These are phyloP conservation scores for Sporobolomyces phaffii DNA, from an alignment of 768 basidiomycete genomes.

Conservation along the genomic window DNA sequence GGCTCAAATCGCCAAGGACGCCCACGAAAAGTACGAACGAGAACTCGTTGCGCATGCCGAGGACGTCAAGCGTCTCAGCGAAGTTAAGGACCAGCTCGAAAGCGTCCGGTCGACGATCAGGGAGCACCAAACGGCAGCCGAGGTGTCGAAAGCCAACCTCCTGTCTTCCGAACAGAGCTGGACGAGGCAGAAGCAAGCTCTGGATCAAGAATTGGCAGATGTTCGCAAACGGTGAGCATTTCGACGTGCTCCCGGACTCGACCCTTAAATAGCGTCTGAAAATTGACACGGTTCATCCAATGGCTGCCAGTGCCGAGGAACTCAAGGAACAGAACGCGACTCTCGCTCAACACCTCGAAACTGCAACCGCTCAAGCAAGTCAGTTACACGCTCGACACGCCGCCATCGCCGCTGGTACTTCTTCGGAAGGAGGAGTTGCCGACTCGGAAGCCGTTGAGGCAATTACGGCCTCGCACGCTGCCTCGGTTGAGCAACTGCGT, in stretches of 20 bases:
- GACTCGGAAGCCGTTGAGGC: conserved; percentile 33
- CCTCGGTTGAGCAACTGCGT: conserved; percentile 50
- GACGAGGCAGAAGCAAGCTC: conserved; percentile 66
- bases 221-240: conserved; percentile 60
- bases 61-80: conserved; percentile 65
- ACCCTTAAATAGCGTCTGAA: no score
- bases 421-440: conserved; percentile 46
- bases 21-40: conserved; percentile 71
- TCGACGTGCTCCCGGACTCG: background rate
- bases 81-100: conserved; percentile 60
- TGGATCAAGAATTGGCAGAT: conserved; percentile 72
- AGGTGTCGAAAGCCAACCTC: conserved; percentile 70
- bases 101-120: conserved; percentile 55
- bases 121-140: conserved; percentile 58
- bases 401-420: conserved; percentile 54
- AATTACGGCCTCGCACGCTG: conserved; percentile 49
- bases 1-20: conserved; percentile 65
- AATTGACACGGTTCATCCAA: no score
- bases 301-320: conserved; percentile 65
- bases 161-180: conserved; percentile 68
- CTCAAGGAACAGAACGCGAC: conserved; percentile 67
- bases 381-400: conserved; percentile 53
- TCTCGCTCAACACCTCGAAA: conserved; percentile 76
- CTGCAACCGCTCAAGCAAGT: conserved; percentile 71
- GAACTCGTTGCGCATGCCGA: conserved; percentile 83